Conservation (phyloP, 805 yeast species). For the Pichia nanzhaoensis region DNA sequence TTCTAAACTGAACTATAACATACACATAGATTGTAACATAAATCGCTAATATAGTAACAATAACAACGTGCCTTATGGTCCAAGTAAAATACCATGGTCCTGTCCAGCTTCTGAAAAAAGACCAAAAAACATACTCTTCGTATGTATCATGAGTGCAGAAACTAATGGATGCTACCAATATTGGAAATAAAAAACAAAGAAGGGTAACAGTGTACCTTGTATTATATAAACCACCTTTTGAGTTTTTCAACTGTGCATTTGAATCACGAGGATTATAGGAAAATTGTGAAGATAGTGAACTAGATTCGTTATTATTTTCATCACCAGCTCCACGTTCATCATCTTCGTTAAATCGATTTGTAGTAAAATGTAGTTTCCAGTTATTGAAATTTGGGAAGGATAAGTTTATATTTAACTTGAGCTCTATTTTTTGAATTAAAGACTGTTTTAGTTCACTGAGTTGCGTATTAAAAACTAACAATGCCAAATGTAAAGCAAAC, state of each 20-base stretch:
- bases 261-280: neutral
- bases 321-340: neutral
- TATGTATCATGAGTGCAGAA: slow-evolving; percentile 40
- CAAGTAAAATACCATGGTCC: slow-evolving; percentile 80
- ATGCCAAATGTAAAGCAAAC: slow-evolving; percentile 76
- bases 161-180: slow-evolving; percentile 71
- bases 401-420: neutral
- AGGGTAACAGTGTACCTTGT: slow-evolving; percentile 53
- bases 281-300: too few relatives aligned
- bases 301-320: neutral
- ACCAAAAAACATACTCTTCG: slow-evolving; percentile 61
- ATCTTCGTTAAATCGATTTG: too few relatives aligned
- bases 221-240: slow-evolving; percentile 70
- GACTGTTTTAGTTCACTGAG: neutral
- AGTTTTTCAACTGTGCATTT: neutral
- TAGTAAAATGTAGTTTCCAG: neutral
- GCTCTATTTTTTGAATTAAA: neutral
- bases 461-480: slow-evolving; percentile 55
- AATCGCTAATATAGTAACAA: slow-evolving; percentile 53
- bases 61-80: slow-evolving; percentile 71
- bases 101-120: slow-evolving; percentile 60
- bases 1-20: slow-evolving; percentile 56
- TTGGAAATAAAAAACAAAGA: slow-evolving; percentile 53
- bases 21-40: slow-evolving; percentile 68
- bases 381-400: neutral